Evolutionary conservation across 345 rosid genomes (phyloP), one percentile per base, ranked within the genome.

Genomic region (Reutealis trisperma): DNA sequence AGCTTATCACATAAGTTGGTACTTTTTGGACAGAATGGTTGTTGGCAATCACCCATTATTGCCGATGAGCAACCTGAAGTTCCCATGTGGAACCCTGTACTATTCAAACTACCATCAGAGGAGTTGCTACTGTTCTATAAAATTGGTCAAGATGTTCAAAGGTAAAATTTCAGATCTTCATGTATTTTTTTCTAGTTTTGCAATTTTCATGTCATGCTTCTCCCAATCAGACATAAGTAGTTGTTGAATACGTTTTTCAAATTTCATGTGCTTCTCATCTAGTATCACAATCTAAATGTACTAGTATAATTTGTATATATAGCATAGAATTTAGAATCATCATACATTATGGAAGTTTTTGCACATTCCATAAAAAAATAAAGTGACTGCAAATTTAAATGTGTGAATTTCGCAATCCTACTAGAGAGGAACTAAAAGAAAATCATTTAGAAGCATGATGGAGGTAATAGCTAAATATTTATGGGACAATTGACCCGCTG

Each of bases 11-110:
- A 37, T 63, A 75, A 19, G 52, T 83, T 59, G 41, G 51, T 47
- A 41, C 57, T 78, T 57, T 41, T 60, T 74, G 80, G 63, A 79
- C 86, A 91, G 97, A 89, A 88, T 83, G 94, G 93, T 75, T 27
- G 5, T 63, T 94, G 98, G 97, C 75, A 87, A 24, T 66, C 86
- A 21, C 95, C 95, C 0, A 71, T 87, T 18, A 75, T 88, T 12
- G 84, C 58, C 22, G 97, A 94, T 79, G 91, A 93, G 87, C 80
- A 93, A 76, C 85, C 85, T 62, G 84, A 87, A 80, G 90, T 91
- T 77, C 97, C 97, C 30, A 83, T 91, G 97, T 93, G 94, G 93
- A 94, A 91, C 78, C 98, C 98, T 78, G 95, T 93, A 59, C 85
- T 94, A 75, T 93, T 88, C 80, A 93, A 87, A 73, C 85, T 93